Conservation (phyloP, 179 eudicot species). For the Patellifolia procumbens region DNA sequence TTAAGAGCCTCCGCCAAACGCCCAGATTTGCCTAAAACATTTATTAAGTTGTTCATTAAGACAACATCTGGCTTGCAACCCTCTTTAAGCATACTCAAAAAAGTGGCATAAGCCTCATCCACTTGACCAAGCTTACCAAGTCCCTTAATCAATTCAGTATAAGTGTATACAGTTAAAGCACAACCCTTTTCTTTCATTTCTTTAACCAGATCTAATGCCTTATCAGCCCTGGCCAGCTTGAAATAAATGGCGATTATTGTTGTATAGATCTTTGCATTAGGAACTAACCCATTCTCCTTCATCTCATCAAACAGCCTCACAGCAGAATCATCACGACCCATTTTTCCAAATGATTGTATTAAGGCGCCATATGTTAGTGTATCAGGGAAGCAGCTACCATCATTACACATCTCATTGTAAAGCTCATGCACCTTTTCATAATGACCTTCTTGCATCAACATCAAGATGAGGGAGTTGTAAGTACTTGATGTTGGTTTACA, state of each 20-base stretch:
- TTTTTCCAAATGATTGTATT: conserved; percentile 73
- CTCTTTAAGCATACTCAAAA: conserved; percentile 63
- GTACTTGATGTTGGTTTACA: conserved; percentile 76
- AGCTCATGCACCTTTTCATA: conserved; percentile 88
- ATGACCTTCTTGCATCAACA: conserved; percentile 88
- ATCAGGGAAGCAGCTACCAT: conserved; percentile 79
- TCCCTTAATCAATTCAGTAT: conserved; percentile 84
- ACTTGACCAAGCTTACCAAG: conserved; percentile 71
- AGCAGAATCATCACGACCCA: conserved; percentile 76
- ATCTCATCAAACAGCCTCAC: conserved; percentile 81
- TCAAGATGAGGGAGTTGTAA: conserved; percentile 77
- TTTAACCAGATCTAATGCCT: conserved; percentile 57
- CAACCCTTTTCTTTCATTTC: conserved; percentile 82
- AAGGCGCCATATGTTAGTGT: conserved; percentile 82
- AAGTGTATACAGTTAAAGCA: conserved; percentile 82
- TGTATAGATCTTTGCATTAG: conserved; percentile 82
- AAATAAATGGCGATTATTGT: conserved; percentile 69
- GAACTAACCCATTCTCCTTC: conserved; percentile 77
- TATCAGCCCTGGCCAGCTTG: conserved; percentile 57
- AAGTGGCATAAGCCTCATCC: conserved; percentile 73
- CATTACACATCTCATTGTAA: conserved; percentile 88
- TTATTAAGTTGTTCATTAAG: conserved; percentile 74
- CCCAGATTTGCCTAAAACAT: conserved; percentile 72
- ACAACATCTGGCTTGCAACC: conserved; percentile 91
- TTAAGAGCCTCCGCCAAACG: conserved; percentile 70